Evolutionary conservation across 2,329 filamentous ascomycete genomes (phyloP), one percentile per base, ranked within the genome.

Genomic region (Talaromyces albobiverticillius): DNA sequence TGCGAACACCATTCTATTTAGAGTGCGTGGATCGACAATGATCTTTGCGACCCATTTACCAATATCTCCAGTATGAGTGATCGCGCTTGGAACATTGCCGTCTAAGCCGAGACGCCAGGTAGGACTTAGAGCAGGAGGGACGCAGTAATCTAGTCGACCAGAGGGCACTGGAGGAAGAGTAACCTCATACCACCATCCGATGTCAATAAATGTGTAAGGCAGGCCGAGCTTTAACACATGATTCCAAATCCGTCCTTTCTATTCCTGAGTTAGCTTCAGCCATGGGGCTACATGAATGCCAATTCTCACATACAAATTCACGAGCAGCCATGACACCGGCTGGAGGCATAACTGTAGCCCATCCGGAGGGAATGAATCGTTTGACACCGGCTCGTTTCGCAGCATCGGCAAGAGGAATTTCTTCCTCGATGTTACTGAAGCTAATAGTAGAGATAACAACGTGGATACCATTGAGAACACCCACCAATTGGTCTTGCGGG

Each of bases 181-280:
- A 26, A 79, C 59, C 60, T 83, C 79, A 61, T 81, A 79, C 82
- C 82, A 84, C 70, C 71, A 82, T n/a, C 81, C 82, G 11, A 82
- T 74, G 57, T 84, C 81, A 47, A 84, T 76, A 60, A 81, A 69
- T 5, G 82, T 84, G 66, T 78, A 84, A 0, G 79, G 78, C 1
- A 84, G 70, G 29, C 70, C 65, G 1, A 79, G 61, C 51, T 71
- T 66, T 60, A 77, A 76, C 55, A 83, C 69, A 51, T 79, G 73
- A 54, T 79, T 73, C 61, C 79, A 73, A 11, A 82, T 69, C 2
- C 70, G 65, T 58, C 83, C 78, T 70, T 83, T 83, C 67, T 76
- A 57, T 32, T 57, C 10, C 45, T 10, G 20, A 18, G 25, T n/a
- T 23, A 29, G 14, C 14, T 38, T 29, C 32, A 46, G 25, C 14